Percentiles rank a stretch among this genome's conserved stretches.
Conservation (phyloP, 306 rosid species). For the Malus asiatica region DNA sequence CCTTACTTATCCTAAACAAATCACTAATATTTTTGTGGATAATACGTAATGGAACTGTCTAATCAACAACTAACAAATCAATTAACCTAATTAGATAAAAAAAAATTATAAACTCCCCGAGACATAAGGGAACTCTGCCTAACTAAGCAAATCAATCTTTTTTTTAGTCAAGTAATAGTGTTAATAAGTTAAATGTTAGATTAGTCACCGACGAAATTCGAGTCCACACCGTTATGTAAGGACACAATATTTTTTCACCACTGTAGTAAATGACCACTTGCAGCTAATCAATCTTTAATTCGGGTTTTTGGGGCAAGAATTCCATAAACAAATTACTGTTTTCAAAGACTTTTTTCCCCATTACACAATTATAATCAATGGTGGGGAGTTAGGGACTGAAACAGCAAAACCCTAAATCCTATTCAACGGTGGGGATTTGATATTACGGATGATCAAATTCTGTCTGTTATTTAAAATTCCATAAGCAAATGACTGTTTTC, state of each 20-base stretch:
- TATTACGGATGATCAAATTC: no score
- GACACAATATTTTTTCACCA: fast-evolving
- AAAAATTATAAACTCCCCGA: neutral
- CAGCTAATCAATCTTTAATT: neutral
- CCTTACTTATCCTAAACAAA: neutral
- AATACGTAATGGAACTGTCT: neutral
- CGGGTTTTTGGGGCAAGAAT: neutral
- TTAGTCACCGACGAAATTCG: fast-evolving
- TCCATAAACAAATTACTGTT: neutral
- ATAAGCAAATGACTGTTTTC: neutral
- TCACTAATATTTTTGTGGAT: neutral
- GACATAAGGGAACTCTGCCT: neutral
- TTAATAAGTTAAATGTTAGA: no score
- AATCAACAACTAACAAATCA: neutral
- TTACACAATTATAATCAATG: neutral
- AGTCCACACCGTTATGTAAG: fast-evolving
- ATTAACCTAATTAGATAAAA: neutral
- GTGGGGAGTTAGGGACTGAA: no score
- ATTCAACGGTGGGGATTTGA: no score
- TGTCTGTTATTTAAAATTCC: neutral
- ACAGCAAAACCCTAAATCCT: no score
- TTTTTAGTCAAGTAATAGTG: no score
- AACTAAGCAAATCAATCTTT: neutral
- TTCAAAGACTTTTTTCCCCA: neutral
- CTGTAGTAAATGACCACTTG: fast-evolving